Conservation (phyloP, 1,139 yeast genomes). For the Saccharomycopsis hybrid region DNA sequence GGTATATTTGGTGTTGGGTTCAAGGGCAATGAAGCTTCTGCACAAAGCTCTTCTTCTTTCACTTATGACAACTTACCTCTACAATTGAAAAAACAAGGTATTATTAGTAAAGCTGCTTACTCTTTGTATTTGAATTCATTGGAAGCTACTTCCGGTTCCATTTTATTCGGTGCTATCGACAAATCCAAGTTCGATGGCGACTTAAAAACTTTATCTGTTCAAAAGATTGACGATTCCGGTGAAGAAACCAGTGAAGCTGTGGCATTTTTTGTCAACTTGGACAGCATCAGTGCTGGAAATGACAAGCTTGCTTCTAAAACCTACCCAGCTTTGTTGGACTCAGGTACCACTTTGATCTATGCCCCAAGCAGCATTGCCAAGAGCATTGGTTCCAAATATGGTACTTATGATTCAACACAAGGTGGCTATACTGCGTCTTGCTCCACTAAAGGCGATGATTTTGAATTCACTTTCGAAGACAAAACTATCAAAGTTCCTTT, state of each 20-base stretch:
- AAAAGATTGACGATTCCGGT: slow-evolving; percentile 25
- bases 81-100: slow-evolving; percentile 40
- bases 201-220: slow-evolving; percentile 27
- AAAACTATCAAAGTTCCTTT: slow-evolving; percentile 35
- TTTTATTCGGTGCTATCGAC: slow-evolving; percentile 57
- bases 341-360: slow-evolving; percentile 30
- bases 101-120: slow-evolving; percentile 43
- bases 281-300: slow-evolving; percentile 8
- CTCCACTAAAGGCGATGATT: slow-evolving; percentile 23
- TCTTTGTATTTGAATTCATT: slow-evolving; percentile 46
- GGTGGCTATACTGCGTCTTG: slow-evolving; percentile 25
- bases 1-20: slow-evolving; percentile 55
- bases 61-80: slow-evolving; percentile 35
- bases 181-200: slow-evolving; percentile 44
- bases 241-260: slow-evolving; percentile 11
- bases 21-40: slow-evolving; percentile 29
- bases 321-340: slow-evolving; percentile 36
- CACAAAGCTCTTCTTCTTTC: slow-evolving; percentile 5
- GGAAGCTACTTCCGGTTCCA: slow-evolving; percentile 37
- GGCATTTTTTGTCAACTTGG: slow-evolving; percentile 19
- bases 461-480: slow-evolving; percentile 37
- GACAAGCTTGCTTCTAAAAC: slow-evolving; percentile 24
- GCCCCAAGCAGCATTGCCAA: slow-evolving; percentile 16
- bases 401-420: slow-evolving; percentile 21
- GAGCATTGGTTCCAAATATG: slow-evolving; percentile 16